Percentiles rank a stretch among this genome's conserved stretches.
phyloP scores from a whole-genome alignment of 1,139 yeast species.

The Maudiozyma humilis region DNA sequence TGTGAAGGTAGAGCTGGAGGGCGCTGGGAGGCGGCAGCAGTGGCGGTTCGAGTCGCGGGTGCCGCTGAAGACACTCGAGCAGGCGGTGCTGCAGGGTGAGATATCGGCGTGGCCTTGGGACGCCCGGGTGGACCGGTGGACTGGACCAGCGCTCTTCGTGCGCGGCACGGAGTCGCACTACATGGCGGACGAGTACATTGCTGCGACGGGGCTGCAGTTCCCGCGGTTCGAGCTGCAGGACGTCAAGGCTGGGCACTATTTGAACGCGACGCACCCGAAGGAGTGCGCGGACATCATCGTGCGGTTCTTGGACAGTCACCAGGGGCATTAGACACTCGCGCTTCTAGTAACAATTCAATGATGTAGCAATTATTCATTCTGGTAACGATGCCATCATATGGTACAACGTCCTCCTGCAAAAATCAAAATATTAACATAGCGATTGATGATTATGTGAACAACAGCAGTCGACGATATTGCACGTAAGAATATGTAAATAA shows the following conservation, averaged over 20 bases:
- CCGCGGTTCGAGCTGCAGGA: slow-evolving; percentile 71
- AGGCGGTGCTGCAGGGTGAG: slow-evolving; percentile 53
- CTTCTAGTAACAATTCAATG: too few species aligned
- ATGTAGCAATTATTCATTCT: too few species aligned
- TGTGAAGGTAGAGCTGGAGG: slow-evolving; percentile 35
- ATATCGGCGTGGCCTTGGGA: slow-evolving; percentile 76
- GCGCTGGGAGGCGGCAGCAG: too few species aligned
- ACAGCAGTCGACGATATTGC: too few species aligned
- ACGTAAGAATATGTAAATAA: too few species aligned
- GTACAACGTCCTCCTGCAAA: too few species aligned
- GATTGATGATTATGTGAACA: too few species aligned
- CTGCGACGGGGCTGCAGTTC: slow-evolving; percentile 67
- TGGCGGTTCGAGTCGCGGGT: slow-evolving; percentile 41
- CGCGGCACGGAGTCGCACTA: slow-evolving; percentile 72
- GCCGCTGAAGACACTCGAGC: slow-evolving; percentile 62
- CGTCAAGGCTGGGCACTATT: slow-evolving; percentile 76
- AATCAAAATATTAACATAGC: too few species aligned
- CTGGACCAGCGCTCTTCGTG: slow-evolving; percentile 68
- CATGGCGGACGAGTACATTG: slow-evolving; percentile 78
- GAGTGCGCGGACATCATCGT: slow-evolving; percentile 54
- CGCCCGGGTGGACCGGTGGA: slow-evolving; percentile 46
- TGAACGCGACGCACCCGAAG: slow-evolving; percentile 67
- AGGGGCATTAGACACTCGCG: slow-evolving; percentile 32
- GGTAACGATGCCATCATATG: too few species aligned
- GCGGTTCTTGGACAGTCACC: slow-evolving; percentile 52